Evolutionary conservation across 768 basidiomycete species (phyloP).

Genomic region (Serendipita sp.): DNA sequence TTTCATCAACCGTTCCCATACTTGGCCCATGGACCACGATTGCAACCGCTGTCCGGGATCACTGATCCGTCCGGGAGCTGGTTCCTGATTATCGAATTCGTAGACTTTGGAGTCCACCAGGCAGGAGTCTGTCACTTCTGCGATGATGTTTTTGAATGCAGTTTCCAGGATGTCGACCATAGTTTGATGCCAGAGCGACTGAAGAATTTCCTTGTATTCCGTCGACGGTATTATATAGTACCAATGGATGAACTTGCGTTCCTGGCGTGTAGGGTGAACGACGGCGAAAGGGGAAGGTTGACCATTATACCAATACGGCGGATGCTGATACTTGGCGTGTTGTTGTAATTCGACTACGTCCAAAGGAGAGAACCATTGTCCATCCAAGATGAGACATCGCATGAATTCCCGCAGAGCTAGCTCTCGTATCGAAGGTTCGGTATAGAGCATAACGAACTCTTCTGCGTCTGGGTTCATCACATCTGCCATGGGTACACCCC

Average conservation of each 20-base stretch:
- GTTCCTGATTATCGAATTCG: not conserved
- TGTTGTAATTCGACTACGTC: not conserved
- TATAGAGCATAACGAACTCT: not conserved
- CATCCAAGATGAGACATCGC: not conserved
- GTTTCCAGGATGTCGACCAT: slow-evolving; percentile 4
- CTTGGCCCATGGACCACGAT: not conserved
- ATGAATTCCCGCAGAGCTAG: not conserved
- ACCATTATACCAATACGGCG: not conserved
- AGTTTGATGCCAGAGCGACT: not conserved
- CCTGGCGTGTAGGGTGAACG: not conserved
- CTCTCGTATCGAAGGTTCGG: not conserved
- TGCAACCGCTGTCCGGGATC: not conserved
- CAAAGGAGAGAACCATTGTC: not conserved
- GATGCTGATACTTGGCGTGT: not conserved
- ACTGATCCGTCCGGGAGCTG: not conserved
- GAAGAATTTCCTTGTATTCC: not conserved
- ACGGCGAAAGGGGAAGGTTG: not conserved
- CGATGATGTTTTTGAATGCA: slow-evolving; percentile 4
- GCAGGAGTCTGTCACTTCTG: not conserved
- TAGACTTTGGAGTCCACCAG: slow-evolving; percentile 3
- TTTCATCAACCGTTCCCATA: not conserved
- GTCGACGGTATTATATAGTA: not conserved
- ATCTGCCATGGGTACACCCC: not conserved
- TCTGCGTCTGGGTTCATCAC: not conserved
- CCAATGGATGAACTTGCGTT: not conserved